A percentile compares a stretch with the other conserved stretches of the same genome.
Evolutionary conservation across 768 basidiomycete species (phyloP).

Genomic region (Lentinula boryana): DNA sequence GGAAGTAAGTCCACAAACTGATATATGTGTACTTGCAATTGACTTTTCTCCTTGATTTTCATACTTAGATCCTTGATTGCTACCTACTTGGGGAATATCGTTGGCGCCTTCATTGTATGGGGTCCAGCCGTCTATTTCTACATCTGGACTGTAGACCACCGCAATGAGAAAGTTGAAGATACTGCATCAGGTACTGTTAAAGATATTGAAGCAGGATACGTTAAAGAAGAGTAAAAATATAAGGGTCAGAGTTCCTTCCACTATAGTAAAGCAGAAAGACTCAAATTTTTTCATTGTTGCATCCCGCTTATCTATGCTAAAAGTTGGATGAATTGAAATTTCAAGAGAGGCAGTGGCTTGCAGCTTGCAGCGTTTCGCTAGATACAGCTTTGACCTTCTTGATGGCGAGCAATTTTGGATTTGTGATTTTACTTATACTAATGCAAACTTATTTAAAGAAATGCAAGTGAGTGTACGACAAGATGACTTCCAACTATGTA

Average conservation of each 20-base stretch:
- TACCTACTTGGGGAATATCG: constrained; percentile 57
- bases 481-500: neutral
- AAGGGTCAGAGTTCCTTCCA: too few species aligned
- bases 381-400: too few species aligned
- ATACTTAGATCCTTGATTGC: constrained; percentile 52
- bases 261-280: too few species aligned
- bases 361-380: too few species aligned
- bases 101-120: constrained; percentile 60
- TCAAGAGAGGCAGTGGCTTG: too few species aligned
- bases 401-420: neutral
- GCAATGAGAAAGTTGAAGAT: neutral
- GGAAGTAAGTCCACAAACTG: constrained; percentile 36
- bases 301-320: too few species aligned
- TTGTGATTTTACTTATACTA: neutral
- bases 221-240: neutral
- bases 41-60: neutral
- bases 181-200: neutral
- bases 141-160: constrained; percentile 34
- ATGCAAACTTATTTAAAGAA: neutral
- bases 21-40: too few species aligned
- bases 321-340: too few species aligned
- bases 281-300: too few species aligned
- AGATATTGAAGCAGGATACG: neutral
- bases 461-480: neutral
- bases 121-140: constrained; percentile 63